These are phyloP conservation scores for Saccharomycopsis sp. DNA, from an alignment of 805 yeast genomes.

Conservation along the genomic window DNA sequence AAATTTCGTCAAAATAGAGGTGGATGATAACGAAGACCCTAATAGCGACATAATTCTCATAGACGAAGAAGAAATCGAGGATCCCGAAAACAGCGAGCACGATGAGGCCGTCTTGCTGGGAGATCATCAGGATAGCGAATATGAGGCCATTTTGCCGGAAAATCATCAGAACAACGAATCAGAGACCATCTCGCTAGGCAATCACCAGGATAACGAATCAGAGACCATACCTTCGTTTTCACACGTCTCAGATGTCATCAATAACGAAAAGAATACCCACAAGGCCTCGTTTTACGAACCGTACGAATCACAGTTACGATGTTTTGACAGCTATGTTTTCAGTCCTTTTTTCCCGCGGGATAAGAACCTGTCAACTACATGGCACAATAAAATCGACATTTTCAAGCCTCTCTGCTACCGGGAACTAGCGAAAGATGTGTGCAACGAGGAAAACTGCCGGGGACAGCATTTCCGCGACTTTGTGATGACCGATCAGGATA, in stretches of 20 bases:
- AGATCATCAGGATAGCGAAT: background rate
- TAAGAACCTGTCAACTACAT: slow-evolving; percentile 22
- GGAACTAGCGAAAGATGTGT: slow-evolving; percentile 15
- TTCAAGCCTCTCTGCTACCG: slow-evolving; percentile 13
- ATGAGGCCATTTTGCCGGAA: background rate
- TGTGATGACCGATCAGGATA: slow-evolving; percentile 5
- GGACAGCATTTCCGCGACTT: slow-evolving; percentile 21
- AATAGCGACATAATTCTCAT: background rate
- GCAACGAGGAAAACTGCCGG: slow-evolving; percentile 19
- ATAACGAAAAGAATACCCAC: too few species aligned
- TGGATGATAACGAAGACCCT: background rate
- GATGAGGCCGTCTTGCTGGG: slow-evolving; percentile 4
- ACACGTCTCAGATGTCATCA: background rate
- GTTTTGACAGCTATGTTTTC: slow-evolving; percentile 23
- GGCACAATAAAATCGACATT: slow-evolving; percentile 17
- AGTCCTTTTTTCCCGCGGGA: slow-evolving; percentile 22
- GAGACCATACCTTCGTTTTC: background rate
- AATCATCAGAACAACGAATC: background rate
- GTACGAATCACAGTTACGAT: slow-evolving; percentile 23
- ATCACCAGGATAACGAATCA: background rate
- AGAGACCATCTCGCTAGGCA: background rate
- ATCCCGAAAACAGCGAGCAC: slow-evolving; percentile 2
- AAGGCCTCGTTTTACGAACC: slow-evolving; percentile 5
- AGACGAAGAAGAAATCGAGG: background rate
- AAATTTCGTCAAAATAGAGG: background rate